These are phyloP conservation scores for Lentinula sp. DNA, from an alignment of 768 basidiomycete species.

Conservation along the genomic window DNA sequence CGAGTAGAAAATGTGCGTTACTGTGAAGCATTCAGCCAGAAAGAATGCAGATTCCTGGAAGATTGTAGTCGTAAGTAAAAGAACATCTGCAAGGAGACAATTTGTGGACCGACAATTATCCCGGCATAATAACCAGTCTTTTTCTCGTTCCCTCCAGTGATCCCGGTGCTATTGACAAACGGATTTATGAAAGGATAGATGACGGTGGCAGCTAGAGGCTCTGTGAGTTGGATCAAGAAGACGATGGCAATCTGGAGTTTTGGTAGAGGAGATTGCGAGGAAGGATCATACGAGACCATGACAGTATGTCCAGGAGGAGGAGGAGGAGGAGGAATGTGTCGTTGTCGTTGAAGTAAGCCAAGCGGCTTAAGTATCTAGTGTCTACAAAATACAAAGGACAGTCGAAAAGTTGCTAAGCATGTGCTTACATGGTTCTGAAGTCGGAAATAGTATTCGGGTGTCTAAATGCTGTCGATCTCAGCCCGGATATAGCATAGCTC, in stretches of 20 bases:
- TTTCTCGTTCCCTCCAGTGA: conserved; percentile 12
- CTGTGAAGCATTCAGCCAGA: conserved; percentile 16
- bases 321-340: background rate
- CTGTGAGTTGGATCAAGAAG: conserved; percentile 26
- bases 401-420: too few relatives aligned
- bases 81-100: background rate
- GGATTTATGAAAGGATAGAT: conserved; percentile 17
- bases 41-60: conserved; percentile 24
- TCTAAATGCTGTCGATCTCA: background rate
- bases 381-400: too few relatives aligned
- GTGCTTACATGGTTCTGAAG: background rate
- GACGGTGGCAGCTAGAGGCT: conserved; percentile 23
- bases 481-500: background rate
- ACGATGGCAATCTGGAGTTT: conserved; percentile 31
- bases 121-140: conserved; percentile 18
- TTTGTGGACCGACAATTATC: conserved; percentile 9
- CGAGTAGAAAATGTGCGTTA: background rate
- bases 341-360: too few relatives aligned
- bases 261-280: conserved; percentile 25
- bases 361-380: too few relatives aligned
- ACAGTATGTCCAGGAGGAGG: background rate
- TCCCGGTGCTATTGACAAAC: conserved; percentile 9
- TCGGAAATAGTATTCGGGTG: background rate
- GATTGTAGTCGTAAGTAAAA: background rate
- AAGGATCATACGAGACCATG: background rate